Evolutionary conservation across 768 basidiomycete species (phyloP).

Genomic region (Lyophyllum shimeji): DNA sequence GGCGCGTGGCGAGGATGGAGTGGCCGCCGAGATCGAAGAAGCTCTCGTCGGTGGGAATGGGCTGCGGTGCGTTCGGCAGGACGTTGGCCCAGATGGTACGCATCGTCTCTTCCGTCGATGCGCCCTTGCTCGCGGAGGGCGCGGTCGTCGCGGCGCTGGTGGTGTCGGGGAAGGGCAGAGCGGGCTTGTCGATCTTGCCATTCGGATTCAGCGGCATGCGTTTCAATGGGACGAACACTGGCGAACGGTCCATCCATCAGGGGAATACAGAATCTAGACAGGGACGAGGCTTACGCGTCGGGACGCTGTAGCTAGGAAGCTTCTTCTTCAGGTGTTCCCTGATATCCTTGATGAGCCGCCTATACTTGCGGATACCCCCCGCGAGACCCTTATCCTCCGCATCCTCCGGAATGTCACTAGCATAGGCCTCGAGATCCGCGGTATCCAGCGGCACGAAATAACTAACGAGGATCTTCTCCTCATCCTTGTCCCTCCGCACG

Average conservation of each 20-base stretch:
- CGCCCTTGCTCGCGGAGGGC: constrained; percentile 38
- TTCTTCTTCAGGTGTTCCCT: constrained; percentile 96
- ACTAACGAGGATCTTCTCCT: constrained; percentile 97
- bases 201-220: constrained; percentile 99
- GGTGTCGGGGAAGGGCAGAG: constrained; percentile 97
- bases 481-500: constrained; percentile 95
- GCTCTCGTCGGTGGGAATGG: constrained; percentile 86
- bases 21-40: constrained; percentile 99
- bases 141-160: constrained; percentile 54
- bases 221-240: constrained; percentile 91
- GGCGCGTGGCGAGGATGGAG: constrained; percentile 94
- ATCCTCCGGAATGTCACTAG: constrained; percentile 60
- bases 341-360: constrained; percentile 88
- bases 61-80: constrained; percentile 73
- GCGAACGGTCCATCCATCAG: not conserved
- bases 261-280: constrained; percentile 1
- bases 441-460: constrained; percentile 92
- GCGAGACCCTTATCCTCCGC: constrained; percentile 61
- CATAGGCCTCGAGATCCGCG: constrained; percentile 62
- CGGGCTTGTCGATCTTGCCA: constrained; percentile 98
- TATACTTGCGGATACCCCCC: constrained; percentile 81
- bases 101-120: constrained; percentile 77
- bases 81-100: constrained; percentile 83
- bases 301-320: constrained; percentile 91
- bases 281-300: constrained; percentile 61